These are phyloP conservation scores for Solanum rostratum DNA, from an alignment of 257 asterid genomes.

Conservation along the genomic window DNA sequence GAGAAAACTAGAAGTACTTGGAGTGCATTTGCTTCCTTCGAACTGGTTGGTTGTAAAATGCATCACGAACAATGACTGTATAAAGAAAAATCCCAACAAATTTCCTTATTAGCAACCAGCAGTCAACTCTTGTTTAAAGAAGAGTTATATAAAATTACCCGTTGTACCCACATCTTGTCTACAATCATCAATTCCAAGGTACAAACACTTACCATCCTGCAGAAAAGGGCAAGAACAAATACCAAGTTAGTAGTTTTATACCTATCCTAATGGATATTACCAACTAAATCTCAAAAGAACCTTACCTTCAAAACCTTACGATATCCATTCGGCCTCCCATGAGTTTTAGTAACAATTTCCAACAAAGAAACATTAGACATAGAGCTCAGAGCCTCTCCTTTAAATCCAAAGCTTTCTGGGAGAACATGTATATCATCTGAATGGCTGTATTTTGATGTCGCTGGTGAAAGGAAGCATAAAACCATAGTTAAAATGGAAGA, in stretches of 20 bases:
- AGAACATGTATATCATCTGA: neutral
- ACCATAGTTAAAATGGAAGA: neutral
- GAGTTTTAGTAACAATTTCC: neutral
- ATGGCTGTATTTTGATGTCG: conserved; percentile 52
- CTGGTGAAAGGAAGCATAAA: conserved; percentile 21
- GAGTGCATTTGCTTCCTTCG: no score
- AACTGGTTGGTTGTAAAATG: no score
- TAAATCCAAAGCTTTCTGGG: neutral
- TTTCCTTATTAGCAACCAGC: neutral
- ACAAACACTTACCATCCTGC: conserved; percentile 66
- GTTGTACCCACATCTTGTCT: conserved; percentile 71
- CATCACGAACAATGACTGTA: no score
- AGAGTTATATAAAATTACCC: conserved; percentile 30
- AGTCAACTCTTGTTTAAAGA: neutral
- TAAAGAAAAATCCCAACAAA: neutral
- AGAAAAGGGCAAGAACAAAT: conserved; percentile 8
- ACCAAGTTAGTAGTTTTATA: neutral
- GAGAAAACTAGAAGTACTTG: conserved; percentile 6
- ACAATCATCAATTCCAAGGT: conserved; percentile 70
- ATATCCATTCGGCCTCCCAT: neutral
- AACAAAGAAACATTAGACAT: neutral
- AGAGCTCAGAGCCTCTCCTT: neutral
- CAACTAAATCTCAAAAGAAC: conserved; percentile 1
- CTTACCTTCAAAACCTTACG: neutral
- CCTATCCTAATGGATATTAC: neutral